Conservation (phyloP, 768 basidiomycete genomes). For the Mycena galopus region DNA sequence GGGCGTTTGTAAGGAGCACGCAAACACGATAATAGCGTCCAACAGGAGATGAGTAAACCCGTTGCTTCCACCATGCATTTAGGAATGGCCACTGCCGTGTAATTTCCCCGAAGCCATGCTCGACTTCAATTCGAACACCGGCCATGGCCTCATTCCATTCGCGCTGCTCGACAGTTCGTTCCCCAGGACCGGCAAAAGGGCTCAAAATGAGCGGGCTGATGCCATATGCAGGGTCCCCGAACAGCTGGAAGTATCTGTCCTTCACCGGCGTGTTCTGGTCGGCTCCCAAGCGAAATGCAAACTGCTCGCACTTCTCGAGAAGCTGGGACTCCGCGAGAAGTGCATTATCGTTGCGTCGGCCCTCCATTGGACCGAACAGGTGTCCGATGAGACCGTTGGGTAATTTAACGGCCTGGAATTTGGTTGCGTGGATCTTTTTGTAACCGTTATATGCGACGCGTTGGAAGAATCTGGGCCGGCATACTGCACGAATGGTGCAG, state of each 20-base stretch:
- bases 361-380: conserved; percentile 41
- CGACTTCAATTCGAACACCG: conserved; percentile 41
- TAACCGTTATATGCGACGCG: conserved; percentile 37
- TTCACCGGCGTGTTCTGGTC: neutral
- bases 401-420: conserved; percentile 43
- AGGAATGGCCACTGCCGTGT: conserved; percentile 42
- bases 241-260: neutral
- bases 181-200: conserved; percentile 27
- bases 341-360: conserved; percentile 33
- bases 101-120: conserved; percentile 45
- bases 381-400: conserved; percentile 44
- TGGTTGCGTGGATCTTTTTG: conserved; percentile 45
- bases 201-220: conserved; percentile 33
- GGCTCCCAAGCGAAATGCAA: neutral
- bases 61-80: conserved; percentile 38
- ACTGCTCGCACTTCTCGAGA: conserved; percentile 11
- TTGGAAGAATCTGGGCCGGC: conserved; percentile 21
- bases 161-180: conserved; percentile 25
- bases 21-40: conserved; percentile 43
- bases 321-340: conserved; percentile 31
- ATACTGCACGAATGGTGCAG: conserved; percentile 39
- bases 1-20: conserved; percentile 41
- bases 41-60: conserved; percentile 37
- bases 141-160: conserved; percentile 43
- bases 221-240: conserved; percentile 45